Conservation (phyloP, 2,329 filamentous ascomycete genomes). For the Fusarium xyrophilum region DNA sequence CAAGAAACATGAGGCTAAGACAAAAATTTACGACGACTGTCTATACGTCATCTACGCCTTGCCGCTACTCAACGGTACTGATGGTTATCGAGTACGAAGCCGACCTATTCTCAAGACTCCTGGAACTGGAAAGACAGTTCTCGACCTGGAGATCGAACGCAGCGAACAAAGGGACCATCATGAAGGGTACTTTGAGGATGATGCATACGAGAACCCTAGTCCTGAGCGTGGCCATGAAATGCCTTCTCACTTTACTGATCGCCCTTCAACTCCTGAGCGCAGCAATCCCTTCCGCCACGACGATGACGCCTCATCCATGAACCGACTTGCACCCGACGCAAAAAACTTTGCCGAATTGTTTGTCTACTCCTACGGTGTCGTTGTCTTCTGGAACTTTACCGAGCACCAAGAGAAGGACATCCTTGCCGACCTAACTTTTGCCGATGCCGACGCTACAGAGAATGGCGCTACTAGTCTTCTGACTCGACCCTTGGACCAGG, state of each 20-base stretch:
- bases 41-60: constrained; percentile 95
- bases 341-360: constrained; percentile 94
- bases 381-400: constrained; percentile 99
- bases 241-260: constrained; percentile 45
- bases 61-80: constrained; percentile 81
- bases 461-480: constrained; percentile 72
- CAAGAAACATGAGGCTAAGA: constrained; percentile 86
- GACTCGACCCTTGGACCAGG: constrained; percentile 80
- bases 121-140: constrained; percentile 83
- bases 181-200: constrained; percentile 87
- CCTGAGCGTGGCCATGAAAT: constrained; percentile 43
- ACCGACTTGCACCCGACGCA: constrained; percentile 71
- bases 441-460: constrained; percentile 68
- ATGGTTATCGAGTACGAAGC: constrained; percentile 87
- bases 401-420: constrained; percentile 97
- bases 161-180: constrained; percentile 90
- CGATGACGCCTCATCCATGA: constrained; percentile 58
- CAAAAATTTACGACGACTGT: constrained; percentile 97
- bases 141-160: constrained; percentile 95
- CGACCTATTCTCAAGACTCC: constrained; percentile 92
- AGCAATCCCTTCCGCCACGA: constrained; percentile 43
- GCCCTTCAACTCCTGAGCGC: constrained; percentile 39
- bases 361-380: constrained; percentile 95
- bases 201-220: constrained; percentile 58
- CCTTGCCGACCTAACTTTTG: constrained; percentile 91